Evolutionary conservation across 139 green algal species (phyloP), one percentile per base, ranked within the genome.

Genomic region (Chlamydomonas eustigma): DNA sequence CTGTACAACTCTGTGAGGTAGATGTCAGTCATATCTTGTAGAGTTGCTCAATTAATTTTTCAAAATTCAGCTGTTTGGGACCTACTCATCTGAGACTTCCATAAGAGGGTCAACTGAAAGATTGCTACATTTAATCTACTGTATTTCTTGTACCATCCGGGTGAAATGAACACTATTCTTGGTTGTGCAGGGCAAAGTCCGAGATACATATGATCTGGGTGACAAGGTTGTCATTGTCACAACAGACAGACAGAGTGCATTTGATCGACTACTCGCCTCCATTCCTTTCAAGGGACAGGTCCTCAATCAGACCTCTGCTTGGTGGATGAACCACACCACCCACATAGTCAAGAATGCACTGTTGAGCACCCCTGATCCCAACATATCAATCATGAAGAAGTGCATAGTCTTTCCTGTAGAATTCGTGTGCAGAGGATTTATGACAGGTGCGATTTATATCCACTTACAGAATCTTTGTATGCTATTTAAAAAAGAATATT

Each of bases 211-310:
- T 78, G 89, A 96, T 64, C 67, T 93, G 28, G 96, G 85, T 0
- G 93, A 98, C 78, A 84, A 86, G 51, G 70, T 99, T 8, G 79
- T 98, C 4, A 90, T 98, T 30, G 89, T 99, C 3, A 99, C 95
- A 5, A 99, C 95, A 0, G 96, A 99, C 86, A 79, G 96, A 0
- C 96, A 98, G 83, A 91, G 73, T 65, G 96, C 96, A 2, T 99
- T 99, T 86, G 96, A 99, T 88, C 85, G 96, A 0, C 71, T 97
- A 33, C 90, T 99, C 65, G 92, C 93, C 0, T 89, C 88, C 25
- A 84, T 98, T 30, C 95, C 95, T 25, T 98, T 95, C 89, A 99
- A 99, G 83, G 93, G 91, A n/a, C 89, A 94, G 77, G 95, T 99
- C 28, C 85, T 99, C 25, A 99, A 99, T 83, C 86, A 97, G 85